A percentile compares a stretch with the other conserved stretches of the same genome.
Conservation (phyloP, 495 filamentous ascomycete genomes). For the Penicillium lagena region DNA sequence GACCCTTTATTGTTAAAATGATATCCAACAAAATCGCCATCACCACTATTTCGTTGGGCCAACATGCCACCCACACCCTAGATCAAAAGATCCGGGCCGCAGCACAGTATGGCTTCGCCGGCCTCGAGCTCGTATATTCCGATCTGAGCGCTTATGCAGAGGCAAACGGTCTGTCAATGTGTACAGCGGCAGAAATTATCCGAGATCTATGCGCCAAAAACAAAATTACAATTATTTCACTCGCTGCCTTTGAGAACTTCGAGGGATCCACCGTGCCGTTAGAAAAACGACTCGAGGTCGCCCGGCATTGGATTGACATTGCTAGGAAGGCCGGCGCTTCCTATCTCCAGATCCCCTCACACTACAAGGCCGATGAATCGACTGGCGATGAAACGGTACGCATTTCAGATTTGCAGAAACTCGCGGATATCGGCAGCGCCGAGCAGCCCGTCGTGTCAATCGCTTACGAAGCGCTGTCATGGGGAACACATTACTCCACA, state of each 20-base stretch:
- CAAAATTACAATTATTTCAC: constrained; percentile 49
- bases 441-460: constrained; percentile 45
- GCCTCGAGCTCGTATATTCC: constrained; percentile 66
- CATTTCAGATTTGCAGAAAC: constrained; percentile 54
- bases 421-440: constrained; percentile 48
- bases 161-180: constrained; percentile 28
- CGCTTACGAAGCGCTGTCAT: constrained; percentile 62
- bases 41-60: constrained; percentile 60
- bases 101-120: constrained; percentile 50
- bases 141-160: constrained; percentile 53
- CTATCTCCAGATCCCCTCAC: constrained; percentile 62
- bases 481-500: constrained; percentile 55
- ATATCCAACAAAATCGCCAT: constrained; percentile 44
- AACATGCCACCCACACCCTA: constrained; percentile 54
- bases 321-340: constrained; percentile 52
- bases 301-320: constrained; percentile 61
- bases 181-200: constrained; percentile 50
- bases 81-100: constrained; percentile 56
- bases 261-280: constrained; percentile 50
- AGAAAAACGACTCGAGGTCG: constrained; percentile 51
- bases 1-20: no score
- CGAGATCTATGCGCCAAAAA: constrained; percentile 42
- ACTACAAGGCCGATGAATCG: constrained; percentile 48
- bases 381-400: constrained; percentile 50
- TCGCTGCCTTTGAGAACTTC: constrained; percentile 72